Evolutionary conservation across 2,329 filamentous ascomycete species (phyloP).

Genomic region (Hypomyces rosellus): DNA sequence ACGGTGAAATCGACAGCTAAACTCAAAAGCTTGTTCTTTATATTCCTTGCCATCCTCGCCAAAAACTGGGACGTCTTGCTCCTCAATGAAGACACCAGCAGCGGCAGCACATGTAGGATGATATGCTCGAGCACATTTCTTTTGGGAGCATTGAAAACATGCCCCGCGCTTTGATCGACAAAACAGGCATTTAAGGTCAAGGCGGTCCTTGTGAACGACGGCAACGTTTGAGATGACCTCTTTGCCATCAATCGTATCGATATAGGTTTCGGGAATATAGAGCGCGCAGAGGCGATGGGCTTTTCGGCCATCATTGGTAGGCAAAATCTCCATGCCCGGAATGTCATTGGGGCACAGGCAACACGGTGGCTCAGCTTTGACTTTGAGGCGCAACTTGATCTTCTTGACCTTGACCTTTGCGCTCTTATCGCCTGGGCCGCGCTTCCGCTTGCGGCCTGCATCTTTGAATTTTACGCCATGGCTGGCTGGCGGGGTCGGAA

Average conservation of each 20-base stretch:
- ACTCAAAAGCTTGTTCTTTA: slow-evolving; percentile 84
- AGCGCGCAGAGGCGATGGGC: slow-evolving; percentile 85
- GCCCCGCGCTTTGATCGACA: slow-evolving; percentile 93
- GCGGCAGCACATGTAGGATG: slow-evolving; percentile 92
- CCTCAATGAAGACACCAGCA: slow-evolving; percentile 86
- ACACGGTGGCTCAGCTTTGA: slow-evolving; percentile 71
- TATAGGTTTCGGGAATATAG: slow-evolving; percentile 88
- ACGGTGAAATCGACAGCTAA: slow-evolving; percentile 90
- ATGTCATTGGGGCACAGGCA: slow-evolving; percentile 89
- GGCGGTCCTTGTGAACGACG: slow-evolving; percentile 77
- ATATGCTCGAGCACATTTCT: slow-evolving; percentile 89
- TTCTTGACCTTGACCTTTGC: slow-evolving; percentile 62
- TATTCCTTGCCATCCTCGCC: slow-evolving; percentile 89
- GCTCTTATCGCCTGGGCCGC: slow-evolving; percentile 28
- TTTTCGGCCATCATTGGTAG: slow-evolving; percentile 79
- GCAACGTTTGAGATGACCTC: slow-evolving; percentile 73
- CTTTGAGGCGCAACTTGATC: slow-evolving; percentile 69
- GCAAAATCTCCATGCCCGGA: slow-evolving; percentile 70
- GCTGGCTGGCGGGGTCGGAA: slow-evolving; percentile 73
- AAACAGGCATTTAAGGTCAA: slow-evolving; percentile 90
- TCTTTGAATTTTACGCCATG: slow-evolving; percentile 62
- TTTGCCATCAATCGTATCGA: slow-evolving; percentile 62
- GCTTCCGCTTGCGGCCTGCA: slow-evolving; percentile 56
- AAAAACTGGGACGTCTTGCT: slow-evolving; percentile 77
- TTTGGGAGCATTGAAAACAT: slow-evolving; percentile 92